Base-by-base conservation (phyloP, 225 moss, liverwort and hornwort species). In the Anthoceros angustus region DNA sequence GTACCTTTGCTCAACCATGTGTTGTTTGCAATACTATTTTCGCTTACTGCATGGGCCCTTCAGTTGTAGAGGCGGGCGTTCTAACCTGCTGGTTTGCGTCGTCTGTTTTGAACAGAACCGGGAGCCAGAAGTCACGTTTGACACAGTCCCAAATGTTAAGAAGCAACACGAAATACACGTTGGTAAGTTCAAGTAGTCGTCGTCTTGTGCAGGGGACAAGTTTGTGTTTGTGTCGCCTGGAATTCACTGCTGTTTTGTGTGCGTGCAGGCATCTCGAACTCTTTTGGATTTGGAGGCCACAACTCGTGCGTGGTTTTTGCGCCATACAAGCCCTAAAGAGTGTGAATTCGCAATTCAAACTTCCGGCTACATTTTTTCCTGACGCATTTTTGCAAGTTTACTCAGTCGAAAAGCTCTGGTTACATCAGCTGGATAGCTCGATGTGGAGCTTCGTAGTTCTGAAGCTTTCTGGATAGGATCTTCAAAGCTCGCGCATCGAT, bases 91-190 rank as follows among this genome's bases (percentile, higher is more conserved):
- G 49, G 7, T 7, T 15, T 8, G 0, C 14, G 5, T 18, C 18
- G 23, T 15, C 4, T 55, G n/a, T 9, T 18, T 38, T 21, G 12
- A n/a, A 68, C 86, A 93, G 93, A 76, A 82, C 66, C 84, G 86
- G 20, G 94, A 94, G 77, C 82, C 86, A 66, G 43, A 77, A 15
- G 83, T 94, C 20, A 94, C 94, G 39, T 88, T 94, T 67, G 94
- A 94, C 77, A 94, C 94, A 24, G 87, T 94, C 42, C 67, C 94
- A 39, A 94, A 94, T 71, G 79, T 80, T 26, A 94, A 94, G 85
- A 90, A 88, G 77, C 71, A 90, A 71, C 94, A 94, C 41, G 81
- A 88, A 69, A 68, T 94, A 40, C 62, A 94, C 62, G 11, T 94
- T 63, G 93, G 93, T 94, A 75, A 70, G 82, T 68, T 39, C 32